A percentile compares a stretch with the other conserved stretches of the same genome.
phyloP scores from a whole-genome alignment of 2,329 filamentous ascomycete species.

The Plenodomus tracheiphilus region DNA sequence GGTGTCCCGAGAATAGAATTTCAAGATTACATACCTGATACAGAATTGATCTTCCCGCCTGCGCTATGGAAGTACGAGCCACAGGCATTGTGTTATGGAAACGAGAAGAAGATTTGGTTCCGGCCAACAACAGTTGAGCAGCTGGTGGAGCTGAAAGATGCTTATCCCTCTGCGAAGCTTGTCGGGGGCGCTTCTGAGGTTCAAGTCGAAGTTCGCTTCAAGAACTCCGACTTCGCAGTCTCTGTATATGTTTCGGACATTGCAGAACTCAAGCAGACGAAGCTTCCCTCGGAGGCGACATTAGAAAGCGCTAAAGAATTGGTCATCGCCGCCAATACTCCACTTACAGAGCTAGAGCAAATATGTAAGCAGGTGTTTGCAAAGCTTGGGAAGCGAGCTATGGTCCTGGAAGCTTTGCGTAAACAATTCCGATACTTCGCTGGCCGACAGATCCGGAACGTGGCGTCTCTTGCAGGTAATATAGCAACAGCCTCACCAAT shows the following conservation, averaged over 20 bases:
- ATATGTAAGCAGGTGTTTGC: slow-evolving; percentile 76
- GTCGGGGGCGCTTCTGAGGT: slow-evolving; percentile 95
- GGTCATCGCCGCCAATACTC: slow-evolving; percentile 87
- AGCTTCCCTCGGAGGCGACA: slow-evolving; percentile 28
- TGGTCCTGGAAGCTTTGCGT: slow-evolving; percentile 66
- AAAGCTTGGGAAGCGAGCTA: slow-evolving; percentile 41
- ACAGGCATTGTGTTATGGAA: slow-evolving; percentile 81
- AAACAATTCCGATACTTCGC: slow-evolving; percentile 95
- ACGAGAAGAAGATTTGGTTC: slow-evolving; percentile 92
- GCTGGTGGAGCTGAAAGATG: slow-evolving; percentile 83
- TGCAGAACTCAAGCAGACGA: slow-evolving; percentile 73
- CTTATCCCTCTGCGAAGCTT: slow-evolving; percentile 85
- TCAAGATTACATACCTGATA: slow-evolving; percentile 86
- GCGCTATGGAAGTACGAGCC: slow-evolving; percentile 78
- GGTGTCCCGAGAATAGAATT: slow-evolving; percentile 67
- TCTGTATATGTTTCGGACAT: slow-evolving; percentile 94
- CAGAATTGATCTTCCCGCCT: slow-evolving; percentile 91
- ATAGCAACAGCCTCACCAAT: slow-evolving; percentile 92
- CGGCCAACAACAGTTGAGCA: slow-evolving; percentile 83
- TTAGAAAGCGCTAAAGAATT: slow-evolving; percentile 48
- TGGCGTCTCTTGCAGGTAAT: slow-evolving; percentile 91
- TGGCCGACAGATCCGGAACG: slow-evolving; percentile 90
- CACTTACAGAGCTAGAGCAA: slow-evolving; percentile 83
- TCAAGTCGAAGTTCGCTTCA: slow-evolving; percentile 97
- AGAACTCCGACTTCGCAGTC: slow-evolving; percentile 83